These are phyloP conservation scores for Xanthoparmelia taractica DNA, from an alignment of 495 filamentous ascomycete species.

Conservation along the genomic window DNA sequence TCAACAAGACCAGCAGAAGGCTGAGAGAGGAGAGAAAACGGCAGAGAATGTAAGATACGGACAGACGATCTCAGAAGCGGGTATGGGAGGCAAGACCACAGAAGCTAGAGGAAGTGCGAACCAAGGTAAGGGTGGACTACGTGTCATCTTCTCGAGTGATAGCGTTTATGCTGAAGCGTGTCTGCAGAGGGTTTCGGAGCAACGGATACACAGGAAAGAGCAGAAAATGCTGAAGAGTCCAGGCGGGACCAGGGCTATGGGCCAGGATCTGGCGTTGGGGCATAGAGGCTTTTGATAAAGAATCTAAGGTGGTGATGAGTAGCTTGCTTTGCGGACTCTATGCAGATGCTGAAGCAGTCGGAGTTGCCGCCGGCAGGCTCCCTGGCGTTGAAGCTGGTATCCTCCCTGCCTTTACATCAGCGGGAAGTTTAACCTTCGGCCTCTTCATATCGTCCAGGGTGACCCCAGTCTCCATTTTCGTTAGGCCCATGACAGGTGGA, in stretches of 20 bases:
- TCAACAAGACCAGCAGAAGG: constrained; percentile 26
- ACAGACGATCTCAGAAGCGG: constrained; percentile 37
- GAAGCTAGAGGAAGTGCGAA: constrained; percentile 26
- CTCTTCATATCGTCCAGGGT: constrained; percentile 73
- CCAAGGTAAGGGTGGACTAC: constrained; percentile 19
- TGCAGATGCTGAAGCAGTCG: constrained; percentile 11
- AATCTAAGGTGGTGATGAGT: constrained; percentile 4
- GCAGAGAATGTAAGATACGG: constrained; percentile 46
- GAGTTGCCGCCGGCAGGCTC: constrained; percentile 9
- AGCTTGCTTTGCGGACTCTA: constrained; percentile 8
- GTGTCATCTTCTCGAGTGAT: neutral
- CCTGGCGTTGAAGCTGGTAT: constrained; percentile 20
- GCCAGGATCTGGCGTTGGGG: constrained; percentile 49
- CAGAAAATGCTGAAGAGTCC: constrained; percentile 35
- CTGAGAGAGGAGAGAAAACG: constrained; percentile 34
- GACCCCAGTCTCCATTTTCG: constrained; percentile 75
- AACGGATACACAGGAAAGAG: constrained; percentile 28
- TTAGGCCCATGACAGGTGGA: constrained; percentile 80
- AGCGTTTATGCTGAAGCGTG: constrained; percentile 4
- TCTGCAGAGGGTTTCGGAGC: constrained; percentile 16
- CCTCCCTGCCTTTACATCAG: constrained; percentile 33
- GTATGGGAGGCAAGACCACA: constrained; percentile 35
- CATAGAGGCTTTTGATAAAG: constrained; percentile 29
- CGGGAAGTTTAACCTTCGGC: constrained; percentile 59
- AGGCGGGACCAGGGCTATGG: constrained; percentile 57